A percentile compares a stretch with the other conserved stretches of the same genome.
phyloP scores from a whole-genome alignment of 2,329 filamentous ascomycete species.

The Stachybotrys chlorohalonatus region DNA sequence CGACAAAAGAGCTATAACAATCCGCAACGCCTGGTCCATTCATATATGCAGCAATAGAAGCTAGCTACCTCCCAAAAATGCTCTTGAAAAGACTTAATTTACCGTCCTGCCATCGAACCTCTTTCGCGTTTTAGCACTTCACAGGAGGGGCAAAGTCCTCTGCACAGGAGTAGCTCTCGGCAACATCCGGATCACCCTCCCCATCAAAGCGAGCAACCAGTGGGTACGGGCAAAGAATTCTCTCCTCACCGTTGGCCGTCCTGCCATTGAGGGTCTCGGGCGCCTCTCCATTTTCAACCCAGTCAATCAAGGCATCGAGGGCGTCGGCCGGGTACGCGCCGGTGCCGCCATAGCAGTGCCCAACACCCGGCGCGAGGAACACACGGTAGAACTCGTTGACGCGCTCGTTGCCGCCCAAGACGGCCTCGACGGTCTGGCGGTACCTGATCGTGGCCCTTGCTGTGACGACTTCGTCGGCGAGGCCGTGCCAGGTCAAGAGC shows the following conservation, averaged over 20 bases:
- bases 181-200: neutral
- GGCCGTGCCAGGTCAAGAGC: slow-evolving; percentile 31
- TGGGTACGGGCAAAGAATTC: neutral
- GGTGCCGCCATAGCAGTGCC: slow-evolving; percentile 28
- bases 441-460: slow-evolving; percentile 21
- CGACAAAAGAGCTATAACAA: too few relatives aligned
- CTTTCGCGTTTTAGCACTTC: neutral
- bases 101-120: too few relatives aligned
- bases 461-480: slow-evolving; percentile 26
- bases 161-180: neutral
- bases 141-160: neutral
- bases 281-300: slow-evolving; percentile 23
- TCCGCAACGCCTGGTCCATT: too few relatives aligned
- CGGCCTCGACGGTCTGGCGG: slow-evolving; percentile 19
- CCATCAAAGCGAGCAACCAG: neutral
- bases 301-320: slow-evolving; percentile 21
- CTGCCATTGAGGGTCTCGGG: neutral
- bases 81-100: too few relatives aligned
- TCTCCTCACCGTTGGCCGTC: neutral
- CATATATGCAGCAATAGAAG: too few relatives aligned
- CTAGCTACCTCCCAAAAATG: too few relatives aligned
- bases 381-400: slow-evolving; percentile 40
- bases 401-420: slow-evolving; percentile 20
- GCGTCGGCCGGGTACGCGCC: slow-evolving; percentile 1
- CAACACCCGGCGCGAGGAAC: slow-evolving; percentile 42